Base-by-base conservation (phyloP, 1,139 yeast genomes). In the Protomyces gravidus region DNA sequence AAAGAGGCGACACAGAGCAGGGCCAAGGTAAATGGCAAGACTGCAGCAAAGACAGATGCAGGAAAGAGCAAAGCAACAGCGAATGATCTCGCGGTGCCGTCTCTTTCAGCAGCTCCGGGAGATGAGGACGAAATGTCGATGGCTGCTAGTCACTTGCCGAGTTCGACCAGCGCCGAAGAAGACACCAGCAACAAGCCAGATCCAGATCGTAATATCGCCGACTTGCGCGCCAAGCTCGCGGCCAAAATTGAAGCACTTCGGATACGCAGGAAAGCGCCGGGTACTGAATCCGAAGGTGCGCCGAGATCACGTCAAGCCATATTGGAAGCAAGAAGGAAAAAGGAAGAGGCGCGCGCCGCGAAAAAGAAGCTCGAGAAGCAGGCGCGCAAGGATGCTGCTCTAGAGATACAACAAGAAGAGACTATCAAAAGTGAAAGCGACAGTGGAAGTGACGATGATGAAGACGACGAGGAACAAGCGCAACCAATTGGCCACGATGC, bases 241-340 rank as follows among this genome's bases (percentile, higher is more conserved):
- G 80, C 80, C 21, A 87, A 84, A 71, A 90, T 92, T 65, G 80
- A 77, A 62, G 76, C 73, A 28, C 71, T 92, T 73, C 82, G 84
- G 66, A 92, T 85, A 62, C 86, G 82, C 72, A 82, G 99, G 69
- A 90, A 86, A 68, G 98, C 97, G 0, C 94, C 94, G 0, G 97
- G 97, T 1, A 76, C 92, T 0, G 85, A 82, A 49, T 83, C 78
- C 15, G 77, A 80, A 3, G 96, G 95, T 27, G 94, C 96, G 0
- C 92, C 94, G 11, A 80, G 84, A 75, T 50, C 58, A 17, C 80
- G 79, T 50, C 78, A 75, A 30, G 76, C 74, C 45, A 72, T 76
- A 19, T 67, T 76, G 13, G 75, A 72, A 19, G 74, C 75, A 2
- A 68, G 79, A 70, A 67, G 32, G 66, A 65, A 30, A 65, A 65